Evolutionary conservation across 2,329 filamentous ascomycete species (phyloP).

Genomic region (Xylariaceae sp.): DNA sequence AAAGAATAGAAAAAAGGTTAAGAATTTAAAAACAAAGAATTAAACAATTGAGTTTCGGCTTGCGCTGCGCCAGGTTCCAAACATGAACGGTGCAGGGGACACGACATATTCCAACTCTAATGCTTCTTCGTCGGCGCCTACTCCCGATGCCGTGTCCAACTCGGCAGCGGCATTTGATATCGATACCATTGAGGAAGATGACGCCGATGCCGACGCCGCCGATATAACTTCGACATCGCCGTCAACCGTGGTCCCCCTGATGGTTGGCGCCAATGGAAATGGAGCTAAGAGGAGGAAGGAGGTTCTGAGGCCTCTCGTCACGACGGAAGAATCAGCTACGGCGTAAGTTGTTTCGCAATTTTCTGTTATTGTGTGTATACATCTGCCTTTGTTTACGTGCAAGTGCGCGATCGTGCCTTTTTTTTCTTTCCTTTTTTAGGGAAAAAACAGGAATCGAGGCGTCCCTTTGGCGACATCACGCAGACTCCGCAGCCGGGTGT

Average conservation of each 20-base stretch:
- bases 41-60: neutral
- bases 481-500: neutral
- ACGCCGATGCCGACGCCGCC: neutral
- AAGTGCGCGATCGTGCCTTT: conserved; percentile 8
- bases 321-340: conserved; percentile 53
- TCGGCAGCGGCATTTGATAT: conserved; percentile 7
- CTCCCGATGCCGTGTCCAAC: conserved; percentile 6
- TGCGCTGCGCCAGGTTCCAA: conserved; percentile 8
- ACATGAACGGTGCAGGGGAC: conserved; percentile 30
- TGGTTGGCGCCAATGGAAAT: conserved; percentile 35
- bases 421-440: neutral
- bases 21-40: too few relatives aligned
- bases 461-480: neutral
- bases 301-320: conserved; percentile 70
- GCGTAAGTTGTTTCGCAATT: conserved; percentile 29
- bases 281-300: conserved; percentile 67
- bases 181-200: conserved; percentile 1
- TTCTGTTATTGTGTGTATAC: neutral
- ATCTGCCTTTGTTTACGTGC: neutral
- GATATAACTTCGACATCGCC: conserved; percentile 12
- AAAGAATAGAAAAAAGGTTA: neutral
- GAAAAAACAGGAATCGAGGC: too few relatives aligned
- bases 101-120: conserved; percentile 15
- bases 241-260: conserved; percentile 27
- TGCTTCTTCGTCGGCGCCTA: conserved; percentile 4